Conservation (phyloP, 2,329 filamentous ascomycete genomes). For the Diplodia scrobiculata region DNA sequence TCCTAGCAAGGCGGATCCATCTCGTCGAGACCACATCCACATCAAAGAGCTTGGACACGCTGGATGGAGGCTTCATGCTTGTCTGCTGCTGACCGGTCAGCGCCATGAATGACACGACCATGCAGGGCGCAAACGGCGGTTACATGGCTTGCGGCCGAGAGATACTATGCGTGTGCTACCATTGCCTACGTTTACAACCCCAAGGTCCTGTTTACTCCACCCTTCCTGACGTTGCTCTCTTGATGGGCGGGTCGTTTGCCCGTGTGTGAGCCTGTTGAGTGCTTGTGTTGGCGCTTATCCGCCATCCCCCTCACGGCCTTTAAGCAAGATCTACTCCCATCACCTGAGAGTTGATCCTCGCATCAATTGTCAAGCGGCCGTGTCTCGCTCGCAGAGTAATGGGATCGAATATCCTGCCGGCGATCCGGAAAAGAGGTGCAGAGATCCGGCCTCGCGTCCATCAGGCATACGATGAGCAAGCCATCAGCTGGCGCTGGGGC, state of each 20-base stretch:
- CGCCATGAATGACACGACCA: neutral
- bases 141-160: conserved; percentile 9
- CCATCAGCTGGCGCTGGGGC: conserved; percentile 5
- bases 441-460: conserved; percentile 4
- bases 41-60: conserved; percentile 21
- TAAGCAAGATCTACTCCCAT: neutral
- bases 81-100: conserved; percentile 12
- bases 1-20: conserved; percentile 9
- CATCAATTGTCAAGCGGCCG: neutral
- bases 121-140: conserved; percentile 13
- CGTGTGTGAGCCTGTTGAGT: neutral
- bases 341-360: conserved; percentile 14
- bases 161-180: neutral
- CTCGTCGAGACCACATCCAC: neutral
- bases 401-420: conserved; percentile 11
- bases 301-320: neutral
- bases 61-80: neutral
- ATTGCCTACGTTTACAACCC: neutral
- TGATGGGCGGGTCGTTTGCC: neutral
- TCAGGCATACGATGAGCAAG: neutral
- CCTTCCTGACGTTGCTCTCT: neutral
- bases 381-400: conserved; percentile 4
- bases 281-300: neutral
- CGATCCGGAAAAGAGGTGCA: conserved; percentile 3
- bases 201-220: neutral